Conservation (phyloP, 305 asterid species). For the Ajuga reptans region DNA sequence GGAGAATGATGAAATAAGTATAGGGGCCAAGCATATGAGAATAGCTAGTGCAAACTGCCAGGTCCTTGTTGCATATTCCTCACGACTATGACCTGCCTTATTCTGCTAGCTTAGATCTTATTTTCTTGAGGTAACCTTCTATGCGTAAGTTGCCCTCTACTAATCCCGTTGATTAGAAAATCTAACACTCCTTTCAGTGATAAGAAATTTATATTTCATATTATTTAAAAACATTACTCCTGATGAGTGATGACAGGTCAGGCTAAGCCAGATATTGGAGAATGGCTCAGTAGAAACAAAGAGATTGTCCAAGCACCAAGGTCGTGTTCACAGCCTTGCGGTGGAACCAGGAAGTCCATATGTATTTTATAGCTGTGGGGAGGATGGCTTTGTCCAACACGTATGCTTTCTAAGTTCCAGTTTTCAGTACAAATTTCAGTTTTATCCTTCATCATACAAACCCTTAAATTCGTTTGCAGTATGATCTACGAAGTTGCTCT, state of each 20-base stretch:
- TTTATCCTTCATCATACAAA: conserved; percentile 1
- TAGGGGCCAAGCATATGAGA: conserved; percentile 4
- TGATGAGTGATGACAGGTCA: conserved; percentile 44
- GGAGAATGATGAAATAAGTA: not conserved
- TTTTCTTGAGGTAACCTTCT: not conserved
- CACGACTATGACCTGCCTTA: conserved; percentile 1
- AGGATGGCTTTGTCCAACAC: conserved; percentile 73
- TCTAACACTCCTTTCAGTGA: not conserved
- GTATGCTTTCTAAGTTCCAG: conserved; percentile 36
- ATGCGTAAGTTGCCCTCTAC: not conserved
- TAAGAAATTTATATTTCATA: conserved; percentile 3
- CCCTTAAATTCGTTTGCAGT: conserved; percentile 44
- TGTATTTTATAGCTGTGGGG: conserved; percentile 77
- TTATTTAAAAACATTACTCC: not conserved
- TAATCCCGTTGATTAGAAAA: not conserved
- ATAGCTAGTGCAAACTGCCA: not conserved
- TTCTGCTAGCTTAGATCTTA: conserved; percentile 3
- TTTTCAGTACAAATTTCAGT: conserved; percentile 10
- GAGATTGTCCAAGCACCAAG: conserved; percentile 63
- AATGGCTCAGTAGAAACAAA: conserved; percentile 64
- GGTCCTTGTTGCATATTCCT: not conserved
- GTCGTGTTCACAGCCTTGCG: conserved; percentile 81
- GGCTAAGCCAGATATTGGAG: conserved; percentile 57
- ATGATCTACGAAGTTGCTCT: conserved; percentile 62
- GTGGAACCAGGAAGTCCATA: conserved; percentile 83